phyloP scores from a whole-genome alignment of 2,329 filamentous ascomycete genomes.

The Epicoccum sorghinum region DNA sequence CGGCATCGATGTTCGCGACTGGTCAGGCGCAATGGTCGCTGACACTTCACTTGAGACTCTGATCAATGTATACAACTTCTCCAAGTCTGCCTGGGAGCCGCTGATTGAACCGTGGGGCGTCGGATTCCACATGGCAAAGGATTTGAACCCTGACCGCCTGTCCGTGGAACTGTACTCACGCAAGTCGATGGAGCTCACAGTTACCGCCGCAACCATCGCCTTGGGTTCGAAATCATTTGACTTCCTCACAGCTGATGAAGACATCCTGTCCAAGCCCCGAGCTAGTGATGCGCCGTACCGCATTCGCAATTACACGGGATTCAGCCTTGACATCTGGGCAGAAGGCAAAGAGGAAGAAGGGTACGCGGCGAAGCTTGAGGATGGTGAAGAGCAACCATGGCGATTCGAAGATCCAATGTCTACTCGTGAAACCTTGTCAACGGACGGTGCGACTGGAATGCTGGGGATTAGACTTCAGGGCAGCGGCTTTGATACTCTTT shows the following conservation, averaged over 20 bases:
- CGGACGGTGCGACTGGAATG: constrained; percentile 78
- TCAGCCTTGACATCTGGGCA: constrained; percentile 79
- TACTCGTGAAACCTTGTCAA: constrained; percentile 89
- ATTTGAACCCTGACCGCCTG: constrained; percentile 74
- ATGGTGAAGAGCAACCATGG: constrained; percentile 93
- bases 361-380: constrained; percentile 78
- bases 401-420: constrained; percentile 96
- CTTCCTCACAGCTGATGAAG: constrained; percentile 85
- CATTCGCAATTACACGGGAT: constrained; percentile 94
- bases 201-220: constrained; percentile 93
- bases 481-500: constrained; percentile 90
- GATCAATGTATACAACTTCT: constrained; percentile 98
- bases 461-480: constrained; percentile 87
- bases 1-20: constrained; percentile 82
- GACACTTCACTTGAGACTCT: constrained; percentile 93
- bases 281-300: constrained; percentile 91
- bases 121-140: constrained; percentile 85
- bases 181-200: constrained; percentile 87
- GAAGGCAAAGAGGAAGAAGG: constrained; percentile 72
- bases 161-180: constrained; percentile 86
- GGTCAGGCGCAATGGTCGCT: constrained; percentile 85
- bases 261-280: constrained; percentile 90
- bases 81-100: constrained; percentile 98
- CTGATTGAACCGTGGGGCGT: constrained; percentile 95
- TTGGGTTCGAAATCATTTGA: constrained; percentile 90